Conservation (phyloP, 495 filamentous ascomycete genomes). For the Talaromyces wortmannii region DNA sequence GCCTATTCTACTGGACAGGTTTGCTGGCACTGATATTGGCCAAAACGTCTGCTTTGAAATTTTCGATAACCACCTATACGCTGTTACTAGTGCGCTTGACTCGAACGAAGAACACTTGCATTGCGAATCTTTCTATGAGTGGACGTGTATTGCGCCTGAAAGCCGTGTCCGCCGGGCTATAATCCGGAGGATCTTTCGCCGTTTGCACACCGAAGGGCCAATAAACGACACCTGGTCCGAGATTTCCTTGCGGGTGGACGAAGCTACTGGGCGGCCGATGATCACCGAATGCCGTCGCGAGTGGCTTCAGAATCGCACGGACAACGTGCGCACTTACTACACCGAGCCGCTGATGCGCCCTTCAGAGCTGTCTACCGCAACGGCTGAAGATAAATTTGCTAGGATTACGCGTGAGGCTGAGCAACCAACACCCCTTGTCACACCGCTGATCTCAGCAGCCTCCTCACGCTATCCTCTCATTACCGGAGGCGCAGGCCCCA, state of each 20-base stretch:
- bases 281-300: conserved; percentile 69
- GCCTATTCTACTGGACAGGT: conserved; percentile 38
- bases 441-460: not conserved
- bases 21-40: conserved; percentile 59
- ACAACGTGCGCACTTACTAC: conserved; percentile 63
- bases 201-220: conserved; percentile 64
- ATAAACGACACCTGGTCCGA: conserved; percentile 74
- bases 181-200: conserved; percentile 50
- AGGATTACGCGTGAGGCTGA: not conserved
- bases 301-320: conserved; percentile 55
- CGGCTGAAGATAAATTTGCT: not conserved
- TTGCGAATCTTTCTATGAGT: conserved; percentile 67
- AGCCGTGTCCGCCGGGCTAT: conserved; percentile 22
- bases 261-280: conserved; percentile 48
- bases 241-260: conserved; percentile 57
- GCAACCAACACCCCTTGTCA: not conserved
- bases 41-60: conserved; percentile 68
- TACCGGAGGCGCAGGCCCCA: not conserved
- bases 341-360: conserved; percentile 49
- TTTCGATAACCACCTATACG: conserved; percentile 62
- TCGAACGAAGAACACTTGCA: conserved; percentile 59
- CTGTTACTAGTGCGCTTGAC: conserved; percentile 58
- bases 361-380: conserved; percentile 9
- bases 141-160: conserved; percentile 50
- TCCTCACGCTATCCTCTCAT: not conserved